Conservation (phyloP, 2,329 filamentous ascomycete species). For the Microdochium bolleyi region DNA sequence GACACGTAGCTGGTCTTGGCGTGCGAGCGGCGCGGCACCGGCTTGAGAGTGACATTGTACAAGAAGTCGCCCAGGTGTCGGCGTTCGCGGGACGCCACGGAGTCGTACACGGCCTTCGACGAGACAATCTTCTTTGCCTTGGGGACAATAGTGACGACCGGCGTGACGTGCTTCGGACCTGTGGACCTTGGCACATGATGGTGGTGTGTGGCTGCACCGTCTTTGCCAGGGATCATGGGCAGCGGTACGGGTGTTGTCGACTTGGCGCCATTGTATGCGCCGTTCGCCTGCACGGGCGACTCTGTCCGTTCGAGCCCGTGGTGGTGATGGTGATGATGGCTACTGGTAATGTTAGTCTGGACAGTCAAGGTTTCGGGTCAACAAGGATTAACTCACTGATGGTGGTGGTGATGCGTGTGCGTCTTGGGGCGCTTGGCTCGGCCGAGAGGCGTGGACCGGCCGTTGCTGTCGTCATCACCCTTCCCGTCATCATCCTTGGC, state of each 20-base stretch:
- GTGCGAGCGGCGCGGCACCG: slow-evolving; percentile 36
- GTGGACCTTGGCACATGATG: slow-evolving; percentile 40
- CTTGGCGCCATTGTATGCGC: slow-evolving; percentile 41
- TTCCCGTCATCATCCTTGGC: slow-evolving; percentile 67
- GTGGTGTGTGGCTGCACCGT: slow-evolving; percentile 33
- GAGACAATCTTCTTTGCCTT: slow-evolving; percentile 60
- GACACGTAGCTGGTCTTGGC: slow-evolving; percentile 37
- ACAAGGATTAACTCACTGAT: slow-evolving; percentile 45
- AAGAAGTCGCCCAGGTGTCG: slow-evolving; percentile 78
- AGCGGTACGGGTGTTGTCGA: slow-evolving; percentile 35
- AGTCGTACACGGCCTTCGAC: slow-evolving; percentile 64
- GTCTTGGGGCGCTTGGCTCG: slow-evolving; percentile 61
- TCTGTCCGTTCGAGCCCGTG: slow-evolving; percentile 38
- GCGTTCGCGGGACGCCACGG: slow-evolving; percentile 62
- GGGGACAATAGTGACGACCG: slow-evolving; percentile 34
- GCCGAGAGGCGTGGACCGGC: slow-evolving; percentile 50
- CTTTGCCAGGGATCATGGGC: slow-evolving; percentile 30
- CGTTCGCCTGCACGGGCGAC: slow-evolving; percentile 31
- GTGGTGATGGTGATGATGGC: slow-evolving; percentile 49
- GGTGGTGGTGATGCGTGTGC: slow-evolving; percentile 54
- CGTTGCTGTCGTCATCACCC: slow-evolving; percentile 58
- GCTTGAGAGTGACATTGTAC: slow-evolving; percentile 62
- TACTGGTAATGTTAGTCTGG: slow-evolving; percentile 10
- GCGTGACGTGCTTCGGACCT: slow-evolving; percentile 19
- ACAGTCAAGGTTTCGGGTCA: not conserved